Evolutionary conservation across 2,329 filamentous ascomycete species (phyloP).

Genomic region (Emmonsiellopsis sp.): DNA sequence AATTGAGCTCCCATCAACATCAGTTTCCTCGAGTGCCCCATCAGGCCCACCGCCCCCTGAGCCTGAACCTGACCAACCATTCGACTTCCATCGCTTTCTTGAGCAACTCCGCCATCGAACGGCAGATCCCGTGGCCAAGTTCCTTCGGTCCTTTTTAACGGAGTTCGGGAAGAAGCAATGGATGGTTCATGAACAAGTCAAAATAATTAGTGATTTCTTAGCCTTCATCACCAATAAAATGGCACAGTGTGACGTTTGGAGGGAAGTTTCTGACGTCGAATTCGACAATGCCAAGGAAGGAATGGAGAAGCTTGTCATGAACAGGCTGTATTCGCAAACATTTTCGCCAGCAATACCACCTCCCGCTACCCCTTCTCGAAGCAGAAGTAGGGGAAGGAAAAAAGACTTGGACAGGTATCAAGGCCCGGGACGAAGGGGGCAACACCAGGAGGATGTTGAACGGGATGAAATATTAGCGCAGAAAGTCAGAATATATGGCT

Average conservation of each 20-base stretch:
- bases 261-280: conserved; percentile 87
- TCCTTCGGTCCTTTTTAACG: conserved; percentile 83
- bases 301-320: conserved; percentile 99
- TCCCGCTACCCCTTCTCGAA: conserved; percentile 56
- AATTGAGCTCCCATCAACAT: conserved; percentile 18
- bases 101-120: conserved; percentile 94
- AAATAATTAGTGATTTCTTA: conserved; percentile 94
- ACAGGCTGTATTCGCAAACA: conserved; percentile 86
- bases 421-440: conserved; percentile 78
- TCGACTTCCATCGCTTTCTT: conserved; percentile 94
- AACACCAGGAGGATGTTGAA: conserved; percentile 97
- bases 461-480: conserved; percentile 91
- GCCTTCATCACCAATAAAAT: conserved; percentile 98
- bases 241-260: conserved; percentile 94
- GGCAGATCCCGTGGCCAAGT: conserved; percentile 94
- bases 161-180: conserved; percentile 97
- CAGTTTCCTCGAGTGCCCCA: conserved; percentile 27
- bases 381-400: conserved; percentile 55
- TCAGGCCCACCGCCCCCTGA: conserved; percentile 60
- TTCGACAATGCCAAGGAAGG: conserved; percentile 98
- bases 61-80: conserved; percentile 76
- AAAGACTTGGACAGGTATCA: conserved; percentile 59
- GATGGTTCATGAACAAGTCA: conserved; percentile 99
- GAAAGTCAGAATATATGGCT: conserved; percentile 94
- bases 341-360: conserved; percentile 90